A percentile compares a stretch with the other conserved stretches of the same genome.
These are phyloP conservation scores for Annulohypoxylon maeteangense DNA, from an alignment of 495 filamentous ascomycete genomes.

Conservation along the genomic window DNA sequence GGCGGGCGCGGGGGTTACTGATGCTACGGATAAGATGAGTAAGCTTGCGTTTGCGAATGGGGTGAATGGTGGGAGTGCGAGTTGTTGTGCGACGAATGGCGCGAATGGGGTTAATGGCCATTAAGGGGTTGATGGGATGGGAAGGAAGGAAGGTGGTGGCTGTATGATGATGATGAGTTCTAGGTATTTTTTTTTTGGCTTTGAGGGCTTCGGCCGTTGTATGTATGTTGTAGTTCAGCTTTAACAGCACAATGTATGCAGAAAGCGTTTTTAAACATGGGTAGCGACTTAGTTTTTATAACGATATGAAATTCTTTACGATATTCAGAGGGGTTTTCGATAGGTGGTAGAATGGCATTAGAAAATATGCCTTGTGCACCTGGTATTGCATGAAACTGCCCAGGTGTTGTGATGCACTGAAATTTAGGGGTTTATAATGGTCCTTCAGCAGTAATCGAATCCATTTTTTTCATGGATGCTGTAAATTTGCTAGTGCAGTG, in stretches of 20 bases:
- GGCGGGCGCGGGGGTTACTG: conserved; percentile 57
- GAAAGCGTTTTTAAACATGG: not conserved
- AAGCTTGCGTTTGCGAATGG: conserved; percentile 53
- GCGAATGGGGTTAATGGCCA: conserved; percentile 44
- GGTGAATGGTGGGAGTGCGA: conserved; percentile 28
- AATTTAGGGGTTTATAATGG: too few species aligned
- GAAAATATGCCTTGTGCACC: too few species aligned
- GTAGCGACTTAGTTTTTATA: too few species aligned
- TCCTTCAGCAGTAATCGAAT: too few species aligned
- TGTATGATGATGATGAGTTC: conserved; percentile 6
- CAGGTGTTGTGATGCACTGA: too few species aligned
- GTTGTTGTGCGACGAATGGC: conserved; percentile 46
- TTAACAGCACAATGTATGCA: not conserved
- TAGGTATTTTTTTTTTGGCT: not conserved
- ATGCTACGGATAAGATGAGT: conserved; percentile 59
- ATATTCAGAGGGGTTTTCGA: too few species aligned
- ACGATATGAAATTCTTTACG: too few species aligned
- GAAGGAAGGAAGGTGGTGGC: not conserved
- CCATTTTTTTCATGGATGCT: too few species aligned
- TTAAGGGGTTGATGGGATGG: not conserved
- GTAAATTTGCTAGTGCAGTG: too few species aligned
- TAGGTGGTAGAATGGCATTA: too few species aligned
- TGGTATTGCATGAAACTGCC: too few species aligned
- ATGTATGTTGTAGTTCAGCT: not conserved
- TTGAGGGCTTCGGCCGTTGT: not conserved